Conservation (phyloP, 1,284 basidiomycete genomes). For the Porodaedalea pini region DNA sequence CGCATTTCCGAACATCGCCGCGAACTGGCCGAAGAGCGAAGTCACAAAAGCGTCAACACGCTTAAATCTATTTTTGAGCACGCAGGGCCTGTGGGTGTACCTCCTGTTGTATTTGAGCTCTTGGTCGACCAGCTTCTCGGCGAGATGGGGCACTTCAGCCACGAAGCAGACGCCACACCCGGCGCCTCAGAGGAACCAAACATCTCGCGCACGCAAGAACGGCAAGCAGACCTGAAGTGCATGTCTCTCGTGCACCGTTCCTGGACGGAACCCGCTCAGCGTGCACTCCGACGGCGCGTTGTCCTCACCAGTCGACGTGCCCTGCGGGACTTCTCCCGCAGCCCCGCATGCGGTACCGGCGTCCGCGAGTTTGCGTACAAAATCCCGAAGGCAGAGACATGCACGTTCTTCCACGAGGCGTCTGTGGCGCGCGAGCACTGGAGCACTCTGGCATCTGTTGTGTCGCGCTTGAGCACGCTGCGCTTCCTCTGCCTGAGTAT, state of each 20-base stretch:
- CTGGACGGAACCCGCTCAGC: constrained; percentile 10
- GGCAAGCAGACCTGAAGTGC: neutral
- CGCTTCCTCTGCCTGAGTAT: constrained; percentile 10
- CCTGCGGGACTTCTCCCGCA: constrained; percentile 5
- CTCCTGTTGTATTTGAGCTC: constrained; percentile 11
- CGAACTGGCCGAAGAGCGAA: neutral
- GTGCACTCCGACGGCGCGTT: constrained; percentile 4
- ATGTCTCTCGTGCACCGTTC: constrained; percentile 14
- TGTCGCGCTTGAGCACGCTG: constrained; percentile 4
- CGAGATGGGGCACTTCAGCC: constrained; percentile 5
- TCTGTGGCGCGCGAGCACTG: constrained; percentile 12
- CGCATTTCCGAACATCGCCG: constrained; percentile 11
- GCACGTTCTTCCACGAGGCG: constrained; percentile 6
- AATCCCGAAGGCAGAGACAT: neutral
- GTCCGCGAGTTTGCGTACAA: constrained; percentile 15
- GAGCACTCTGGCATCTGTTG: constrained; percentile 10
- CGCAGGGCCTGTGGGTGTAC: neutral
- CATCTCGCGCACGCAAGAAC: neutral
- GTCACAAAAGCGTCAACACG: neutral
- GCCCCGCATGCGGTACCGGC: constrained; percentile 1
- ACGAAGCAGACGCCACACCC: constrained; percentile 5
- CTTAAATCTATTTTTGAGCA: neutral
- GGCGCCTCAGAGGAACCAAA: neutral
- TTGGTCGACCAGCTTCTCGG: constrained; percentile 5
- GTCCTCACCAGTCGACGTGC: neutral